Evolutionary conservation across 108 stramenopile species (phyloP), one percentile per base, ranked within the genome.

Genomic region (Parietichytrium sp.): DNA sequence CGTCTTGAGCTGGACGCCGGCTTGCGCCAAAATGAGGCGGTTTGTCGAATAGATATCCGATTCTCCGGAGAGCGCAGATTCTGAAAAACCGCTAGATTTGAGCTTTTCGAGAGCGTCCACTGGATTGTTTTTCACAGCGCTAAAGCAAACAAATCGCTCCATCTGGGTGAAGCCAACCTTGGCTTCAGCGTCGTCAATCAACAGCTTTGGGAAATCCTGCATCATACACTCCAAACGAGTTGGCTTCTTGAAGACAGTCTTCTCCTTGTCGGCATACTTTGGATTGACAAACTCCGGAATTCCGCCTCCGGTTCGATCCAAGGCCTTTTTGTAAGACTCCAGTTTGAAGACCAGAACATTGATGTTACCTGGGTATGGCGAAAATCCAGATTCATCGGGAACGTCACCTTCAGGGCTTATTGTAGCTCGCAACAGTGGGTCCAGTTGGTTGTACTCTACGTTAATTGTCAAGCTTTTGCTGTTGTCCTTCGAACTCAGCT

Each of bases 171-270:
- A 99, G n/a, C 97, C 98, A 29, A 97, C 97, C 47, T 88, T 88
- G 25, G 89, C 91, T 25, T 86, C 83, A 29, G 90, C 88, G 20
- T 72, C 61, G 61, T 72, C 61, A 13, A 80, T 89, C 52, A 98
- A 83, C 29, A 96, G 87, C 79, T 91, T 96, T 18, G 98, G 98
- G 87, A 95, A 96, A 88, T 99, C 98, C 89, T 95, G 95, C 97
- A 99, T 99, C 98, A 99, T 99, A 89, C 97, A 98, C 92, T 99
- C 97, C 83, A 99, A 88, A n/a, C 98, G 85, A 20, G 98, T 96
- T 0, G 98, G 97, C 85, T 99, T 99, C 87, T 99, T 99, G 89
- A 99, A 99, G 45, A 89, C 88, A 3, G 94, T 94, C 80, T 95
- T 88, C 3, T 90, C 84, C 18, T 72, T 90, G 84, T 99, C 97